Evolutionary conservation across 2,329 filamentous ascomycete genomes (phyloP).

Genomic region (Westerdykella sp.): DNA sequence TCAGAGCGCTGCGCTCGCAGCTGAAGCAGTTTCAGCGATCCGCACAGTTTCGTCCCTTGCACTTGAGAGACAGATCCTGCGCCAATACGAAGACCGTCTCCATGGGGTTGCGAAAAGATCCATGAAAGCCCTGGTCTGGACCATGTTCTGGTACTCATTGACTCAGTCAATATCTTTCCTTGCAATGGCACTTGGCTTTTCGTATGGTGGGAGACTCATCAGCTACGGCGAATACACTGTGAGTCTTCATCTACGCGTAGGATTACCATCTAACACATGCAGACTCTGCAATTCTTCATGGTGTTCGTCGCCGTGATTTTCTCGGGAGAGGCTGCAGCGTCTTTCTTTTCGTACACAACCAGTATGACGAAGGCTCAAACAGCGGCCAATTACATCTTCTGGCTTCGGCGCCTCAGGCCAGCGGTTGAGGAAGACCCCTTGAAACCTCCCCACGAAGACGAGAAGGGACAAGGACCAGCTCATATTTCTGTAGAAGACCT

Average conservation of each 20-base stretch:
- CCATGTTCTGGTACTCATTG: constrained; percentile 74
- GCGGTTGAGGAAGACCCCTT: constrained; percentile 34
- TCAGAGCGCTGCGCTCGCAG: constrained; percentile 68
- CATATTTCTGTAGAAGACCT: constrained; percentile 52
- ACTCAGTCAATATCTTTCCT: constrained; percentile 67
- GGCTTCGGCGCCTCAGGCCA: constrained; percentile 36
- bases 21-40: constrained; percentile 89
- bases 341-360: constrained; percentile 86
- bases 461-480: constrained; percentile 24
- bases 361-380: constrained; percentile 97
- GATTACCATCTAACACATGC: too few species aligned
- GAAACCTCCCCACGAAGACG: constrained; percentile 28
- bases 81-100: constrained; percentile 61
- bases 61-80: constrained; percentile 73
- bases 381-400: constrained; percentile 56
- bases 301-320: constrained; percentile 84
- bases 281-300: constrained; percentile 67
- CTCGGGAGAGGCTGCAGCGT: constrained; percentile 82
- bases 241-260: constrained; percentile 41
- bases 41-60: constrained; percentile 89
- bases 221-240: constrained; percentile 50
- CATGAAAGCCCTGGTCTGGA: constrained; percentile 57
- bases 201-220: constrained; percentile 35
- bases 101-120: constrained; percentile 51
- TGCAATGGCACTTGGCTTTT: constrained; percentile 32